Evolutionary conservation across 2,329 filamentous ascomycete species (phyloP).

Genomic region (Escovopsis sp.): DNA sequence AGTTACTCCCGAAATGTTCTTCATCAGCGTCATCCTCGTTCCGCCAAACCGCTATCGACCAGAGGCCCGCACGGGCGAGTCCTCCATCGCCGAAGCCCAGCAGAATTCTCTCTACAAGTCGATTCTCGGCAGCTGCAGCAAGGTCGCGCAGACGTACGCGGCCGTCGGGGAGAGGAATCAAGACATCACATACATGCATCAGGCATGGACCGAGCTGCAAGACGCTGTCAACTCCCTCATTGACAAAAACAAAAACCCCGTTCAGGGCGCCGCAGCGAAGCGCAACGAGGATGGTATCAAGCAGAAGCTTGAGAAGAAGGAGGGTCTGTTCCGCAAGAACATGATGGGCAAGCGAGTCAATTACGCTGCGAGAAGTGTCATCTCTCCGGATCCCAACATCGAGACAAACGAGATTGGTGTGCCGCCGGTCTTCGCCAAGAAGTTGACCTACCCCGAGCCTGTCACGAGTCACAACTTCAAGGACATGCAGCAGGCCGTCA

Average conservation of each 20-base stretch:
- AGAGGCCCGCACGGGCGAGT: constrained; percentile 65
- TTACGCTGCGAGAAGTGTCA: constrained; percentile 92
- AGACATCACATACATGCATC: constrained; percentile 58
- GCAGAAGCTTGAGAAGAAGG: constrained; percentile 95
- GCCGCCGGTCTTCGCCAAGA: constrained; percentile 91
- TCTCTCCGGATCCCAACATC: constrained; percentile 95
- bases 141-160: constrained; percentile 53
- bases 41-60: constrained; percentile 87
- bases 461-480: constrained; percentile 96
- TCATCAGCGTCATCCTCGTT: constrained; percentile 71
- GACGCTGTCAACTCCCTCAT: constrained; percentile 86
- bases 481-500: constrained; percentile 87
- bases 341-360: constrained; percentile 99
- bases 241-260: constrained; percentile 73
- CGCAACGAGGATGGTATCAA: constrained; percentile 89
- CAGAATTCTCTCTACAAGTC: constrained; percentile 80
- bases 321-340: constrained; percentile 94
- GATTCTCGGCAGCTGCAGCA: constrained; percentile 62
- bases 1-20: constrained; percentile 83
- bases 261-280: constrained; percentile 61
- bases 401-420: constrained; percentile 98
- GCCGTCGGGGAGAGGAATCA: constrained; percentile 29
- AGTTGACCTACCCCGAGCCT: constrained; percentile 90
- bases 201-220: constrained; percentile 70
- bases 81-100: constrained; percentile 71